Percentiles rank a stretch among this genome's conserved stretches.
phyloP scores from a whole-genome alignment of 2,329 filamentous ascomycete genomes.

The Stagonosporopsis chrysanthemi region DNA sequence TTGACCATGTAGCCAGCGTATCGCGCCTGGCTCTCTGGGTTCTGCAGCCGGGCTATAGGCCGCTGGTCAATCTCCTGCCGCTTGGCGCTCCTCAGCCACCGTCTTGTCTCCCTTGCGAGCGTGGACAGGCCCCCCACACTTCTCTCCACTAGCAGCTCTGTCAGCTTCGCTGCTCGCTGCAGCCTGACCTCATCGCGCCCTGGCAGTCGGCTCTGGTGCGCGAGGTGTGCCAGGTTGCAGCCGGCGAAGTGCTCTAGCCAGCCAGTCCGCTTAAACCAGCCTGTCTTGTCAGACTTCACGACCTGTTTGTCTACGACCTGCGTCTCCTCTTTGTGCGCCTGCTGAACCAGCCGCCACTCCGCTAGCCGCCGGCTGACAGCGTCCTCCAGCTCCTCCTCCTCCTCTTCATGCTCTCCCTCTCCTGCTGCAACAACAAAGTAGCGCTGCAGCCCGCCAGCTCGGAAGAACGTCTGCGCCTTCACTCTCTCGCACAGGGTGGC shows the following conservation, averaged over 20 bases:
- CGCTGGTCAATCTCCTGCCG: no score
- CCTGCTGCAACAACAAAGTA: no score
- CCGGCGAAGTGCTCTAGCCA: slow-evolving; percentile 1
- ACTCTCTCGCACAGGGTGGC: no score
- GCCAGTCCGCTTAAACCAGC: neutral
- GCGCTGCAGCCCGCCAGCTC: no score
- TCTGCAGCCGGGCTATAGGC: neutral
- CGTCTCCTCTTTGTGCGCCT: no score
- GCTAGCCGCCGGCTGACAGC: no score
- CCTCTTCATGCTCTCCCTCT: no score
- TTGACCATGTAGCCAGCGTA: slow-evolving; percentile 1
- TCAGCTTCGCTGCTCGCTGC: neutral
- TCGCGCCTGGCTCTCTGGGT: neutral
- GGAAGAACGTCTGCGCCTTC: no score
- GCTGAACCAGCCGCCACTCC: no score
- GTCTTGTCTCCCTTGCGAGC: neutral
- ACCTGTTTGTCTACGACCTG: no score
- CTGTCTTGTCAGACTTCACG: neutral
- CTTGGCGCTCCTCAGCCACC: slow-evolving; percentile 1
- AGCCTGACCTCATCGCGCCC: neutral
- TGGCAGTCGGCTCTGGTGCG: neutral
- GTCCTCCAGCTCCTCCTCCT: no score
- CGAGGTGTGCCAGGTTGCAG: neutral
- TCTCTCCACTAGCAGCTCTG: neutral
- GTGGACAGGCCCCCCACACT: neutral